A percentile compares a stretch with the other conserved stretches of the same genome.
Evolutionary conservation across 768 basidiomycete genomes (phyloP).

Genomic region (Trametes cinnabarina): DNA sequence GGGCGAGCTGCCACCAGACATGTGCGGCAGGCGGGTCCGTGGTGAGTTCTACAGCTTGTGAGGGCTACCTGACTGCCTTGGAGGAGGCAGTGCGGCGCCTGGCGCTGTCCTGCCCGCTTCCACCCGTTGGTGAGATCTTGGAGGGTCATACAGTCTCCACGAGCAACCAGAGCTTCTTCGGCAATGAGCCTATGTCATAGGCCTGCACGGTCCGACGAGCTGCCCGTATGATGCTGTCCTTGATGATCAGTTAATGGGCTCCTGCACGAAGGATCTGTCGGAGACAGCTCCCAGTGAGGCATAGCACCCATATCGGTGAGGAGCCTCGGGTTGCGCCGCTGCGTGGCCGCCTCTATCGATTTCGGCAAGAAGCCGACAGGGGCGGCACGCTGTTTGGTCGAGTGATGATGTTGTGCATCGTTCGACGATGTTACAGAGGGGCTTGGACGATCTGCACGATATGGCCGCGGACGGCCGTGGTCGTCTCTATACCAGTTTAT

Average conservation of each 20-base stretch:
- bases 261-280: background rate
- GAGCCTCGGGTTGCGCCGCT: background rate
- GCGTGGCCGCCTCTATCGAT: background rate
- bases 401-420: background rate
- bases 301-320: constrained; percentile 2
- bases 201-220: background rate
- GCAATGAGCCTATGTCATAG: background rate
- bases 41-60: background rate
- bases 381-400: background rate
- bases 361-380: background rate
- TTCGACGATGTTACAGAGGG: background rate
- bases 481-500: background rate
- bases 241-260: background rate
- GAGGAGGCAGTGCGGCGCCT: background rate
- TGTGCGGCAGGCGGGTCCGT: background rate
- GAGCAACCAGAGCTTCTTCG: background rate
- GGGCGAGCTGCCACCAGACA: background rate
- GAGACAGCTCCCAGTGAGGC: no score
- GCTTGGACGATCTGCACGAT: background rate
- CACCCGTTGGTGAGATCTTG: no score
- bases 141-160: no score
- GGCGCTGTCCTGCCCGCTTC: no score
- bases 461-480: background rate
- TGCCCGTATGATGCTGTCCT: background rate
- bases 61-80: background rate